Evolutionary conservation across 2,329 filamentous ascomycete genomes (phyloP).

Genomic region (Aspergillus oerlinghausenensis): DNA sequence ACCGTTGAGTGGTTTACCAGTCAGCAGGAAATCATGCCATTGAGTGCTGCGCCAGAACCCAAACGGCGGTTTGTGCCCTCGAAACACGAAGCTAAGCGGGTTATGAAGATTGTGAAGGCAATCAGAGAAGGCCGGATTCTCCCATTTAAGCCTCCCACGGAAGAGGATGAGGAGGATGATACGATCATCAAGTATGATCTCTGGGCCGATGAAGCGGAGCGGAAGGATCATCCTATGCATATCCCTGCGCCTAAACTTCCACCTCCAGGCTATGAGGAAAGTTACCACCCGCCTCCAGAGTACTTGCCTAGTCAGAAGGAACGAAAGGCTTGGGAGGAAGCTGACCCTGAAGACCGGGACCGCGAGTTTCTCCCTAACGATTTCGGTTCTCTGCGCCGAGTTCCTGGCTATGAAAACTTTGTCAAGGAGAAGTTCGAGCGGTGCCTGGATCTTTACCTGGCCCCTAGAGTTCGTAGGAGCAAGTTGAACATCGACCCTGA

Average conservation of each 20-base stretch:
- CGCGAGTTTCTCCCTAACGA: constrained; percentile 81
- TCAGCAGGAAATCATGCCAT: constrained; percentile 85
- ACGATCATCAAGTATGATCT: constrained; percentile 77
- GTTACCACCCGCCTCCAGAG: constrained; percentile 92
- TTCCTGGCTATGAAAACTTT: constrained; percentile 83
- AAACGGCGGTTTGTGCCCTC: constrained; percentile 94
- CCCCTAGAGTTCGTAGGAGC: constrained; percentile 85
- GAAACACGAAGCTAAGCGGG: constrained; percentile 91
- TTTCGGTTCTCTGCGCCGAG: constrained; percentile 79
- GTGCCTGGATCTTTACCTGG: constrained; percentile 91
- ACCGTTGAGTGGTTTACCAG: constrained; percentile 93
- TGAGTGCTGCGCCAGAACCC: constrained; percentile 90
- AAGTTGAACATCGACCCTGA: constrained; percentile 95
- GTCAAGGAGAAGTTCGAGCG: constrained; percentile 96
- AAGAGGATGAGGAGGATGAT: constrained; percentile 68
- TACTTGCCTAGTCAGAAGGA: constrained; percentile 86
- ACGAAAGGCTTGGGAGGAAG: constrained; percentile 75
- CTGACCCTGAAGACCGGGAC: constrained; percentile 85
- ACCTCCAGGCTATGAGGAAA: constrained; percentile 90
- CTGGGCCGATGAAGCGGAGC: constrained; percentile 86
- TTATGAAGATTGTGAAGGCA: constrained; percentile 95
- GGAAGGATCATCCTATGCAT: constrained; percentile 85
- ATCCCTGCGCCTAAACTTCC: constrained; percentile 90
- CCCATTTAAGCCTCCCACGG: constrained; percentile 75
- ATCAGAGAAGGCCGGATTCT: constrained; percentile 92